These are phyloP conservation scores for Phyllosticta citriasiana DNA, from an alignment of 2,329 filamentous ascomycete species.

Conservation along the genomic window DNA sequence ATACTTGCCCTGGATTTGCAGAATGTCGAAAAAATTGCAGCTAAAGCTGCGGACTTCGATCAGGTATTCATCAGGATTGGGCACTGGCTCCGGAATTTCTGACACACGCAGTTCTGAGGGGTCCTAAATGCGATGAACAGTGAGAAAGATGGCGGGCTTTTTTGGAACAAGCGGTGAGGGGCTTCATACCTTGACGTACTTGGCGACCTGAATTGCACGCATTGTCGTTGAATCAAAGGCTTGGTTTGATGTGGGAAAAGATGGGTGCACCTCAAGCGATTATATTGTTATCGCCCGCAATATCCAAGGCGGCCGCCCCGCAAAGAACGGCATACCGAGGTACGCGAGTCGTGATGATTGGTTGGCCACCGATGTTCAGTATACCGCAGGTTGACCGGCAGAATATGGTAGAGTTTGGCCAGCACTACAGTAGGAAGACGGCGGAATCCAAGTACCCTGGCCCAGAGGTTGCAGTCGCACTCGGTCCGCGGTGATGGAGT, in stretches of 20 bases:
- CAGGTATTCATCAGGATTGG: slow-evolving; percentile 66
- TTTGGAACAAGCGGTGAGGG: background rate
- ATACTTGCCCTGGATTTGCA: slow-evolving; percentile 93
- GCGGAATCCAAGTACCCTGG: too few relatives aligned
- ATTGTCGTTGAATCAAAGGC: slow-evolving; percentile 38
- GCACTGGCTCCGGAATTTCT: slow-evolving; percentile 65
- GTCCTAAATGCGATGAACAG: slow-evolving; percentile 41
- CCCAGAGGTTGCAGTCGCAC: too few relatives aligned
- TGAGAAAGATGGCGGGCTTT: background rate
- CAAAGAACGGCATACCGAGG: background rate
- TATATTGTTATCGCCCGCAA: background rate
- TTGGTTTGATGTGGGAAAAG: background rate
- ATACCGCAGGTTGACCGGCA: too few relatives aligned
- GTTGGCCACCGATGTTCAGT: background rate
- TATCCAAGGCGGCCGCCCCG: background rate
- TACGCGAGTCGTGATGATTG: background rate
- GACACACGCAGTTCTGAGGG: slow-evolving; percentile 66
- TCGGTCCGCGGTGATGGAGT: too few relatives aligned
- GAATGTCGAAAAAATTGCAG: slow-evolving; percentile 94
- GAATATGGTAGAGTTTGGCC: too few relatives aligned
- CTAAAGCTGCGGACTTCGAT: slow-evolving; percentile 79
- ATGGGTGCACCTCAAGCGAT: background rate
- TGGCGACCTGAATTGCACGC: slow-evolving; percentile 62
- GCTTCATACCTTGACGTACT: slow-evolving; percentile 58
- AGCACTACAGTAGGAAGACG: too few relatives aligned